phyloP scores from a whole-genome alignment of 306 rosid genomes.

The Vigna trinervia region DNA sequence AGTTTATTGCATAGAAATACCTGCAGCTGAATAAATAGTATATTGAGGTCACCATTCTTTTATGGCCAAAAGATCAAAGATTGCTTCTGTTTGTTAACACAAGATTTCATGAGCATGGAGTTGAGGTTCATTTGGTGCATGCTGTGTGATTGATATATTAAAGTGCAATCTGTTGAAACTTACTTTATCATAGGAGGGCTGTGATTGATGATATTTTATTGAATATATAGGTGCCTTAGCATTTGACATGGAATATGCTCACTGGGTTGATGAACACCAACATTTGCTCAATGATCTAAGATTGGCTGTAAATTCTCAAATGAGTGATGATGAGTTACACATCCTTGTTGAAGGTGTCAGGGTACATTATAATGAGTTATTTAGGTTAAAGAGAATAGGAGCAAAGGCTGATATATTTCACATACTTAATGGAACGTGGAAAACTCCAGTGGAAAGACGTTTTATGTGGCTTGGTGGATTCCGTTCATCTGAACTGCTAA shows the following conservation, averaged over 20 bases:
- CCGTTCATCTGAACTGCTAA: conserved; percentile 82
- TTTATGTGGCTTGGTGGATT: conserved; percentile 94
- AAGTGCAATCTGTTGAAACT: background rate
- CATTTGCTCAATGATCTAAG: conserved; percentile 65
- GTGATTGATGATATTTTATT: conserved; percentile 24
- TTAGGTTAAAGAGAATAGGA: conserved; percentile 75
- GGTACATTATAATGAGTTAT: conserved; percentile 73
- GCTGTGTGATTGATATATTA: background rate
- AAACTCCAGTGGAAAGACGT: conserved; percentile 77
- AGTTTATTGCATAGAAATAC: background rate
- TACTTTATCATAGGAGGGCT: background rate
- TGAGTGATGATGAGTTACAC: conserved; percentile 71
- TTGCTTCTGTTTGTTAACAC: background rate
- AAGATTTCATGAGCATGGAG: conserved; percentile 2
- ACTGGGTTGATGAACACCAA: conserved; percentile 88
- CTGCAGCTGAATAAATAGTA: background rate
- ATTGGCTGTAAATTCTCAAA: conserved; percentile 67
- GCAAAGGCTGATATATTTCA: conserved; percentile 81
- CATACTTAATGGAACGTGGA: conserved; percentile 82
- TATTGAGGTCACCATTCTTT: background rate
- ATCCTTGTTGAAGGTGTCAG: conserved; percentile 73
- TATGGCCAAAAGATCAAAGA: background rate
- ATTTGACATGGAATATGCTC: conserved; percentile 75
- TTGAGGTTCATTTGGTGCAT: background rate
- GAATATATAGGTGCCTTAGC: conserved; percentile 64